phyloP scores from a whole-genome alignment of 169 alveolate species.

The Nephromyces sp. region DNA sequence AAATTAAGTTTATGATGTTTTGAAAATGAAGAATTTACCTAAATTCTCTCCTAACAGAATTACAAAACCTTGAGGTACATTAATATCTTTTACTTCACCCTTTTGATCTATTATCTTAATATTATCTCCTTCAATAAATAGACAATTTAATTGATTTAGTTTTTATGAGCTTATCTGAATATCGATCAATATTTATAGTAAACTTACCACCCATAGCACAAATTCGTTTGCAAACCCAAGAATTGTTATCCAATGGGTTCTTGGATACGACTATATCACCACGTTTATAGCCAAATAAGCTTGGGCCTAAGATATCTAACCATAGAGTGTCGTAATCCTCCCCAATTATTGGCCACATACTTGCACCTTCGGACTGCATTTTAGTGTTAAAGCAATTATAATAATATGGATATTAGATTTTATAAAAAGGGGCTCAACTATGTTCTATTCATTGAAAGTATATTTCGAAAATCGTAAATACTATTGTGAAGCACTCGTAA shows the following conservation, averaged over 20 bases:
- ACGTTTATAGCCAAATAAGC: not conserved
- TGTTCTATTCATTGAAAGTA: no score
- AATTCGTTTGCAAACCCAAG: not conserved
- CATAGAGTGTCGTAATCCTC: not conserved
- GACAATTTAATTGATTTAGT: no score
- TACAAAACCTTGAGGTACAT: not conserved
- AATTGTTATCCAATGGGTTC: not conserved
- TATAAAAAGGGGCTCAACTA: no score
- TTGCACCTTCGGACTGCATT: not conserved
- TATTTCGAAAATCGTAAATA: no score
- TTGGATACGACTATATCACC: not conserved
- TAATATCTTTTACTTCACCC: not conserved
- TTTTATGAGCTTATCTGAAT: not conserved
- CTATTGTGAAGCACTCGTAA: no score
- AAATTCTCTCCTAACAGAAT: not conserved
- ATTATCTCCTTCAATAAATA: no score
- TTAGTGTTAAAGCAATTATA: no score
- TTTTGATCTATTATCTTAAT: not conserved
- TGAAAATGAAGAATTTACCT: no score
- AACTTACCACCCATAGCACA: not conserved
- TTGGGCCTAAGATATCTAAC: not conserved
- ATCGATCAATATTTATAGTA: not conserved
- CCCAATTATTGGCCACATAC: not conserved
- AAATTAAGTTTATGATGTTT: not conserved
- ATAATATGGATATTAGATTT: no score